A percentile compares a stretch with the other conserved stretches of the same genome.
Conservation (phyloP, 2,329 filamentous ascomycete species). For the Aspergillus vadensis region DNA sequence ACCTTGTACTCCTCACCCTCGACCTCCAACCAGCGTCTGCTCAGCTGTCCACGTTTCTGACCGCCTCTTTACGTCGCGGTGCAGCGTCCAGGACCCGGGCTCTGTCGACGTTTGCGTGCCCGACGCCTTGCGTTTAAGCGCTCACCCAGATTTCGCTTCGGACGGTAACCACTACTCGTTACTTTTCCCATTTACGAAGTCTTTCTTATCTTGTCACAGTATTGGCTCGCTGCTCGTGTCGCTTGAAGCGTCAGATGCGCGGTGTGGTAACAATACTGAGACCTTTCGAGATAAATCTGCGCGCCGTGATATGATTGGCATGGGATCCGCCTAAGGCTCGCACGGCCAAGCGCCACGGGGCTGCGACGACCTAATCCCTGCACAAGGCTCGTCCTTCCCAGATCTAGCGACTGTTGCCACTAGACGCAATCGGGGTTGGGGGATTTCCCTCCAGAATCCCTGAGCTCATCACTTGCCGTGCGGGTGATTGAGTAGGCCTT, state of each 20-base stretch:
- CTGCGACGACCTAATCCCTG: constrained; percentile 27
- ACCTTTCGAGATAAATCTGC: constrained; percentile 1
- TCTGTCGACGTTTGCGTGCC: constrained; percentile 24
- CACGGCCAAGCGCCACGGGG: constrained; percentile 22
- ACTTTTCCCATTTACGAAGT: not conserved
- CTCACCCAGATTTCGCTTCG: constrained; percentile 4
- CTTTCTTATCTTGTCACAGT: not conserved
- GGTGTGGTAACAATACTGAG: constrained; percentile 7
- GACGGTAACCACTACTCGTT: not conserved
- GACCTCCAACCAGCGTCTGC: constrained; percentile 5
- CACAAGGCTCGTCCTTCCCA: constrained; percentile 17
- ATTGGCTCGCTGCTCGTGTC: constrained; percentile 10
- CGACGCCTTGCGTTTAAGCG: constrained; percentile 24
- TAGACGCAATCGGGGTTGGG: constrained; percentile 27
- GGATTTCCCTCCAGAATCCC: constrained; percentile 13
- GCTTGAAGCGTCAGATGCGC: constrained; percentile 12
- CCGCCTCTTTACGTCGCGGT: constrained; percentile 20
- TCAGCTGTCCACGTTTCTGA: constrained; percentile 14
- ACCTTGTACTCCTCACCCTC: not conserved
- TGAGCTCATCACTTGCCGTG: constrained; percentile 10
- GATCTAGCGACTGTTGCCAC: constrained; percentile 20
- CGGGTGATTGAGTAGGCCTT: constrained; percentile 11
- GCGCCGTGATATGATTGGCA: constrained; percentile 23
- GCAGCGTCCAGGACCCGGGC: constrained; percentile 9
- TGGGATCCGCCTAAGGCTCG: constrained; percentile 18